Percentiles rank a stretch among this genome's conserved stretches.
Evolutionary conservation across 2,329 filamentous ascomycete genomes (phyloP).

Genomic region (Aschersonia sp.): DNA sequence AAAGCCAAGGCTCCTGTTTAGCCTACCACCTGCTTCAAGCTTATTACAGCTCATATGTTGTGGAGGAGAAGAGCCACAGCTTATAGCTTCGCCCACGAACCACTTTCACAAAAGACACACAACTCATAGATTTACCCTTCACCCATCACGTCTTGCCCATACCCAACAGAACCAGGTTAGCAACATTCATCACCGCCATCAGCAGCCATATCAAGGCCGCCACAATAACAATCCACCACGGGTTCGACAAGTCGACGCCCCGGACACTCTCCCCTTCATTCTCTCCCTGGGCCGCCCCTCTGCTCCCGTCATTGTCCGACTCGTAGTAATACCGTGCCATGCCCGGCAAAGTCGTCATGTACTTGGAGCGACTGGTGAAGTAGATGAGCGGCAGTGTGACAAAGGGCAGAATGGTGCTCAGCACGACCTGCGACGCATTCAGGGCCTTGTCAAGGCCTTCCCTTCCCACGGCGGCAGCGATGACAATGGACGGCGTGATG

Average conservation of each 20-base stretch:
- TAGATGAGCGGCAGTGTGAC: constrained; percentile 73
- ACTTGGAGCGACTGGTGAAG: constrained; percentile 66
- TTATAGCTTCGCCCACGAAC: too few relatives aligned
- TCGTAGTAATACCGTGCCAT: constrained; percentile 18
- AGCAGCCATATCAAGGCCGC: constrained; percentile 53
- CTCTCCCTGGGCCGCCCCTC: background rate
- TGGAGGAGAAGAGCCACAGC: too few relatives aligned
- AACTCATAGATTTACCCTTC: too few relatives aligned
- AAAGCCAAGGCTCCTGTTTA: too few relatives aligned
- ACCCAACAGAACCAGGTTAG: constrained; percentile 53
- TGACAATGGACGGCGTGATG: constrained; percentile 70
- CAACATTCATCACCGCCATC: constrained; percentile 68
- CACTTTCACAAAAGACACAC: too few relatives aligned
- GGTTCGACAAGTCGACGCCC: constrained; percentile 53
- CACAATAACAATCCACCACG: constrained; percentile 46
- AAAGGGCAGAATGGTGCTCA: constrained; percentile 70
- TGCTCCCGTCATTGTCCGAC: constrained; percentile 9
- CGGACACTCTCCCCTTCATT: background rate
- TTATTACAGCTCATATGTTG: too few relatives aligned
- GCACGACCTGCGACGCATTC: constrained; percentile 62
- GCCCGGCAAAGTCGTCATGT: constrained; percentile 56
- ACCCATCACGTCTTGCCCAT: constrained; percentile 7
- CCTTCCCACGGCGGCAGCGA: constrained; percentile 64
- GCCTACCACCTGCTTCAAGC: too few relatives aligned
- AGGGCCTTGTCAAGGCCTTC: constrained; percentile 57